These are phyloP conservation scores for Saccharomycopsis malanga DNA, from an alignment of 805 yeast genomes.

Conservation along the genomic window DNA sequence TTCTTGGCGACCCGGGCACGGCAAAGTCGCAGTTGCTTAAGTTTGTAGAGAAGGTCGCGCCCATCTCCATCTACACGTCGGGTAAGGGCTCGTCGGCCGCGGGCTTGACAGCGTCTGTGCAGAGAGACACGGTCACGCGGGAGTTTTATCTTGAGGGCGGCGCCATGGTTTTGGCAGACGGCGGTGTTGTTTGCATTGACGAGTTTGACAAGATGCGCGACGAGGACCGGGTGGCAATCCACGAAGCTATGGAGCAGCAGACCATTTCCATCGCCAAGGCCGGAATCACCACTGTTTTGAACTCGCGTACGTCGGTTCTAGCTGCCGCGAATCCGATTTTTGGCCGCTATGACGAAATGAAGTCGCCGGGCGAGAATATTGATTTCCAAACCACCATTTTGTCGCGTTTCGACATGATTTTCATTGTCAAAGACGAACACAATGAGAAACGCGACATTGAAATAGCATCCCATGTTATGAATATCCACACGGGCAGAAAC, in stretches of 20 bases:
- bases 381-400: constrained; percentile 96
- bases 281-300: constrained; percentile 93
- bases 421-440: constrained; percentile 93
- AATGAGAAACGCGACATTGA: constrained; percentile 76
- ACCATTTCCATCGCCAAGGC: constrained; percentile 98
- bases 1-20: constrained; percentile 98
- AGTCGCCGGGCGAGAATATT: constrained; percentile 95
- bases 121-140: constrained; percentile 78
- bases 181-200: constrained; percentile 98
- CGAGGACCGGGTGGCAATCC: constrained; percentile 97
- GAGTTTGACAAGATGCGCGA: constrained; percentile 99
- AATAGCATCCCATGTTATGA: constrained; percentile 92
- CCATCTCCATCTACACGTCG: constrained; percentile 91
- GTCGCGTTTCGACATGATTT: constrained; percentile 98
- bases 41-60: constrained; percentile 91
- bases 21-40: constrained; percentile 95
- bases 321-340: constrained; percentile 98
- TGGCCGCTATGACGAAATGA: constrained; percentile 94
- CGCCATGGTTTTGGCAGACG: constrained; percentile 99
- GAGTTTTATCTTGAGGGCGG: constrained; percentile 98
- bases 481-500: constrained; percentile 75
- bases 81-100: constrained; percentile 99
- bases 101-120: constrained; percentile 97
- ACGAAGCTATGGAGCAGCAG: constrained; percentile 99
- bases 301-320: constrained; percentile 91